These are phyloP conservation scores for Polytolypa hystricis DNA, from an alignment of 2,329 filamentous ascomycete species.

Conservation along the genomic window DNA sequence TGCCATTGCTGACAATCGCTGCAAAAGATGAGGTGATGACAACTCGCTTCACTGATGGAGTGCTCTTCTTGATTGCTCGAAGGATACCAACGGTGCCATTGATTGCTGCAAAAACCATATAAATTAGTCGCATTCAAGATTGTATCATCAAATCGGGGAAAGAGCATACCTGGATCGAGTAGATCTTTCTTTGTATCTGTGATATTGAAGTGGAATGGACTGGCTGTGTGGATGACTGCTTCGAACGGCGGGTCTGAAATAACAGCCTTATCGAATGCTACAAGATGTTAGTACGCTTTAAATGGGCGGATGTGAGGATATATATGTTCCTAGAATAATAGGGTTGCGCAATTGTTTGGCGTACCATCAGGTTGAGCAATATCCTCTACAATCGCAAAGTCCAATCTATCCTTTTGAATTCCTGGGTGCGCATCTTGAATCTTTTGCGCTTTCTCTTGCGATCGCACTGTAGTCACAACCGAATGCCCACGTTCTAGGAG, in stretches of 20 bases:
- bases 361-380: conserved; percentile 42
- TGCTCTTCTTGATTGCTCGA: conserved; percentile 49
- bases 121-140: background rate
- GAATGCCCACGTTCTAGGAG: conserved; percentile 47
- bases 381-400: conserved; percentile 59
- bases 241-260: conserved; percentile 56
- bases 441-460: conserved; percentile 49
- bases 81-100: conserved; percentile 54
- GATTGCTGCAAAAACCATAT: conserved; percentile 37
- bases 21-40: conserved; percentile 61
- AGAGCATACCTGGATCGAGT: conserved; percentile 43
- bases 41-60: conserved; percentile 60
- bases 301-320: background rate
- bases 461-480: conserved; percentile 53
- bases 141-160: conserved; percentile 12
- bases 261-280: conserved; percentile 56
- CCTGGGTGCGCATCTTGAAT: conserved; percentile 45
- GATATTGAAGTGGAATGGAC: conserved; percentile 63
- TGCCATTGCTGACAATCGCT: conserved; percentile 44
- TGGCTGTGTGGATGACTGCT: conserved; percentile 63
- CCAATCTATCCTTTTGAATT: conserved; percentile 45
- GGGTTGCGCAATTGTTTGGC: no score
- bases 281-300: background rate
- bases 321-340: no score
- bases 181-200: conserved; percentile 54